phyloP scores from a whole-genome alignment of 495 filamentous ascomycete species.

The Talaromyces wortmannii region DNA sequence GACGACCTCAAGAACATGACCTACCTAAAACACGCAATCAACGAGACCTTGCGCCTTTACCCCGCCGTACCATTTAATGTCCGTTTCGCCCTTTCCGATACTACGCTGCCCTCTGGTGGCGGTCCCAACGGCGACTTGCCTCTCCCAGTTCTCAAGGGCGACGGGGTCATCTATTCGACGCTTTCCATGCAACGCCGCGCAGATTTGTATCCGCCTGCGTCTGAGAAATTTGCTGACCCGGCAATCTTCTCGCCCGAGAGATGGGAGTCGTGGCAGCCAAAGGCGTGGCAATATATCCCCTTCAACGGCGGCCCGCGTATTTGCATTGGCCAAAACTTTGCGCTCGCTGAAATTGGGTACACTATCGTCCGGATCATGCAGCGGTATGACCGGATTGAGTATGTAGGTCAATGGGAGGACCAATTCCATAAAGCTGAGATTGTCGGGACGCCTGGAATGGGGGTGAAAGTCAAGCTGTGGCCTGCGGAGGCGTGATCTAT shows the following conservation, averaged over 20 bases:
- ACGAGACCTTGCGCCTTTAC: conserved; percentile 64
- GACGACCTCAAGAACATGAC: conserved; percentile 68
- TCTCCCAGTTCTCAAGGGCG: conserved; percentile 29
- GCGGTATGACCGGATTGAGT: conserved; percentile 6
- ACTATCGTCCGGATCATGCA: conserved; percentile 28
- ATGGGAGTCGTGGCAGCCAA: conserved; percentile 57
- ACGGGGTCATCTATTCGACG: conserved; percentile 35
- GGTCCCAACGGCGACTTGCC: conserved; percentile 35
- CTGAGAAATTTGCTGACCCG: conserved; percentile 33
- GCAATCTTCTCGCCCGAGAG: conserved; percentile 56
- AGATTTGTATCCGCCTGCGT: conserved; percentile 43
- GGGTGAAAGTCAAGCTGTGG: conserved; percentile 1
- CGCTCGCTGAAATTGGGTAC: conserved; percentile 42
- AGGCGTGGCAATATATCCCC: conserved; percentile 57
- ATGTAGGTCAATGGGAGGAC: conserved; percentile 5
- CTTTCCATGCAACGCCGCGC: conserved; percentile 52
- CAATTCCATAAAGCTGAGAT: conserved; percentile 9
- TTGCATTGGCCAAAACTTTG: conserved; percentile 67
- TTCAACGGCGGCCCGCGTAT: conserved; percentile 54
- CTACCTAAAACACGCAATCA: conserved; percentile 63
- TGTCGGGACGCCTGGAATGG: conserved; percentile 7
- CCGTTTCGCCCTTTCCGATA: conserved; percentile 35
- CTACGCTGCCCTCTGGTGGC: conserved; percentile 42
- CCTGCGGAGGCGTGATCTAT: neutral
- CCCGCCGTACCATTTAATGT: conserved; percentile 48